phyloP scores from a whole-genome alignment of 2,329 filamentous ascomycete genomes.

The Sarocladium kiliense region DNA sequence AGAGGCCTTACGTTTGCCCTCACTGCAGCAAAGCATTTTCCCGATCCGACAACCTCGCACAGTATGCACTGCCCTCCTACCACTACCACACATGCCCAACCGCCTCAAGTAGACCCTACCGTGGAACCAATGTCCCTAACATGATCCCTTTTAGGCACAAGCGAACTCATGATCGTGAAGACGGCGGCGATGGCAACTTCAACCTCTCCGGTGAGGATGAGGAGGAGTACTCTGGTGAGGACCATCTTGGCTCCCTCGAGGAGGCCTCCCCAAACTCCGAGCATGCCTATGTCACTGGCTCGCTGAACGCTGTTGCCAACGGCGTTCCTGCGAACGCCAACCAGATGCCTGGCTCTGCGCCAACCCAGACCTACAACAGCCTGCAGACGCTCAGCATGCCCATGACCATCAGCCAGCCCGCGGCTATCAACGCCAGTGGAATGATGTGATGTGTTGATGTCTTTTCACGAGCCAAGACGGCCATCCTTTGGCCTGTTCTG shows the following conservation, averaged over 20 bases:
- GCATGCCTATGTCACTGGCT: constrained; percentile 52
- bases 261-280: constrained; percentile 72
- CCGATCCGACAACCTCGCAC: constrained; percentile 95
- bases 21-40: constrained; percentile 99
- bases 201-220: constrained; percentile 77
- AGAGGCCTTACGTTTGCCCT: constrained; percentile 95
- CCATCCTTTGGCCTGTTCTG: not conserved
- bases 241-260: constrained; percentile 75
- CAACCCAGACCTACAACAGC: constrained; percentile 45
- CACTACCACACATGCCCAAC: constrained; percentile 14
- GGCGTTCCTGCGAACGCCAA: not conserved
- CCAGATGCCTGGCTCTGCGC: constrained; percentile 14
- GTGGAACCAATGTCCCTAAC: not conserved
- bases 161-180: constrained; percentile 62
- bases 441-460: constrained; percentile 19
- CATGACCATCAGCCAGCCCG: constrained; percentile 56
- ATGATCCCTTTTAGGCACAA: constrained; percentile 62
- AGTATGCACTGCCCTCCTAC: constrained; percentile 54
- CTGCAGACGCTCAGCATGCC: constrained; percentile 60
- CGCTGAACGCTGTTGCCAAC: constrained; percentile 40
- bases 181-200: constrained; percentile 52
- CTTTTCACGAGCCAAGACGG: constrained; percentile 3
- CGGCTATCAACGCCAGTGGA: constrained; percentile 38
- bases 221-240: constrained; percentile 77
- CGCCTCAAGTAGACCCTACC: not conserved